A percentile compares a stretch with the other conserved stretches of the same genome.
phyloP scores from a whole-genome alignment of 768 basidiomycete species.

The Lactarius quietus region DNA sequence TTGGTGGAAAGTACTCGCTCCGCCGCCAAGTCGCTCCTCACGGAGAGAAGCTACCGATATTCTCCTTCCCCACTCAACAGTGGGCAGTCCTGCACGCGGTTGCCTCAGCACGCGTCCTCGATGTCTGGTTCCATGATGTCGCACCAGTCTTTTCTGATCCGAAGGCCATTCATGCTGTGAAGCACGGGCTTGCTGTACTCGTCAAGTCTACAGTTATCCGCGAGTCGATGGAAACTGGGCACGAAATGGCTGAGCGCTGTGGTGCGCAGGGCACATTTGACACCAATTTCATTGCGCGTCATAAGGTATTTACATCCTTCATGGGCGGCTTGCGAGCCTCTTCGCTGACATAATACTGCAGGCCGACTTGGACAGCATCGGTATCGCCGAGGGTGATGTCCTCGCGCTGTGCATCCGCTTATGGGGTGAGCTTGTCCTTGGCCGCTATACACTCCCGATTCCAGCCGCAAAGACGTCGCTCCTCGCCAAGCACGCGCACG shows the following conservation, averaged over 20 bases:
- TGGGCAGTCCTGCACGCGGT: conserved; percentile 15
- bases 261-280: conserved; percentile 23
- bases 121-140: conserved; percentile 17
- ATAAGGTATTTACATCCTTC: neutral
- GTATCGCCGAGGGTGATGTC: conserved; percentile 30
- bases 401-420: conserved; percentile 29
- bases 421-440: conserved; percentile 25
- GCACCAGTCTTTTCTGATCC: neutral
- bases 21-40: conserved; percentile 6
- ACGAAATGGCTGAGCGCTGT: conserved; percentile 18
- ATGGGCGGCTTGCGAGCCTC: neutral
- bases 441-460: conserved; percentile 19
- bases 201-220: conserved; percentile 17
- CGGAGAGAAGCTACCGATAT: conserved; percentile 1
- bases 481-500: conserved; percentile 19
- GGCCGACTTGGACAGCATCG: conserved; percentile 6
- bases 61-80: conserved; percentile 15
- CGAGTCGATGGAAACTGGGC: conserved; percentile 7
- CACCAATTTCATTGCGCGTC: conserved; percentile 12
- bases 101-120: conserved; percentile 7
- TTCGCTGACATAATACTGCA: neutral
- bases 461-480: conserved; percentile 17
- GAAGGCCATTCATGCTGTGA: neutral
- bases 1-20: conserved; percentile 14
- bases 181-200: conserved; percentile 14